Conservation (phyloP, 2,329 filamentous ascomycete species). For the Pseudocercospora ulei region DNA sequence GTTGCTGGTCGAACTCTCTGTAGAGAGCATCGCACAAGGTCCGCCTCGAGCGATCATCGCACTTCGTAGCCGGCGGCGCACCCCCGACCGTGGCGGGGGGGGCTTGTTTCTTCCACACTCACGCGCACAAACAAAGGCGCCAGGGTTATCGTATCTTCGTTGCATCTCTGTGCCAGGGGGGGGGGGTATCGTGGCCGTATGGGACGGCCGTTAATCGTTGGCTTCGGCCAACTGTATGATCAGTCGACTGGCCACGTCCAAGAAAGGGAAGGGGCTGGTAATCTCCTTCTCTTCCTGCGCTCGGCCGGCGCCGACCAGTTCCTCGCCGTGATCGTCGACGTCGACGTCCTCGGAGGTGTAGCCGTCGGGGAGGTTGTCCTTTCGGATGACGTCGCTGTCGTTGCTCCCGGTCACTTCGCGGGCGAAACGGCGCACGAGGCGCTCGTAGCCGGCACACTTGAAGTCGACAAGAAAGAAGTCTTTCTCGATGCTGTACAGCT, state of each 20-base stretch:
- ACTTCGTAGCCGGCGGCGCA: no score
- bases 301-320: conserved; percentile 42
- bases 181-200: conserved; percentile 5
- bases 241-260: conserved; percentile 83
- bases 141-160: conserved; percentile 8
- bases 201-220: conserved; percentile 40
- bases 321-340: conserved; percentile 34
- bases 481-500: conserved; percentile 87
- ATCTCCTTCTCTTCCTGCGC: conserved; percentile 79
- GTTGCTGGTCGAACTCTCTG: no score
- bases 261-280: conserved; percentile 86
- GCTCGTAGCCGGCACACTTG: conserved; percentile 96
- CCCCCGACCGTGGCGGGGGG: no score
- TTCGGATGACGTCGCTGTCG: conserved; percentile 22
- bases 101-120: no score
- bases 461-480: conserved; percentile 95
- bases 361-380: conserved; percentile 20
- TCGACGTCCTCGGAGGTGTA: conserved; percentile 24
- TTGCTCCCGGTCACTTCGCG: conserved; percentile 30
- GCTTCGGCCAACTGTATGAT: conserved; percentile 88
- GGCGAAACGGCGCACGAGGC: conserved; percentile 50
- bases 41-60: no score
- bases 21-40: no score
- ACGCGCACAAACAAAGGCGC: no score
- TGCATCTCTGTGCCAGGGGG: no score